Percentiles rank a stretch among this genome's conserved stretches.
Evolutionary conservation across 176 grass and related monocot species (phyloP).

Genomic region (Oryza coarctata): DNA sequence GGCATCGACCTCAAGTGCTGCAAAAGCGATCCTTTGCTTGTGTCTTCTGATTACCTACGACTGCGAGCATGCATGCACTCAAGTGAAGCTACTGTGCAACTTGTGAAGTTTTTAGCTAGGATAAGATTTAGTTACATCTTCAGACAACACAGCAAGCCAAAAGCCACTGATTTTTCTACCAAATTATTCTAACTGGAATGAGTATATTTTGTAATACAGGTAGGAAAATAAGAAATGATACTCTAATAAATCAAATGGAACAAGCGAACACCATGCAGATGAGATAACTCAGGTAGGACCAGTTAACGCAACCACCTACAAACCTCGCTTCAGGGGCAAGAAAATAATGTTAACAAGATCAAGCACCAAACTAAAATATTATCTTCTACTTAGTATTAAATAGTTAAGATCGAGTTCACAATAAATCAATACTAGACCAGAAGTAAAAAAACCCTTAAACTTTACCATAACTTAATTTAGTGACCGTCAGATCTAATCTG

Average conservation of each 20-base stretch:
- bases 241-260: background rate
- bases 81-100: background rate
- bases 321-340: conserved; percentile 47
- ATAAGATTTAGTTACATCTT: background rate
- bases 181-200: background rate
- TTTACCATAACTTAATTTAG: background rate
- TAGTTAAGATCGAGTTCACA: background rate
- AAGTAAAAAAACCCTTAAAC: background rate
- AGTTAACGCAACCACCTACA: conserved; percentile 7
- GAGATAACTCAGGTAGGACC: conserved; percentile 28
- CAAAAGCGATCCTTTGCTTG: conserved; percentile 23
- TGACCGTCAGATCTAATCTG: conserved; percentile 11
- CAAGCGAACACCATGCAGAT: conserved; percentile 3
- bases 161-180: background rate
- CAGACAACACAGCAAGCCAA: background rate
- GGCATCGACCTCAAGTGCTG: conserved; percentile 28
- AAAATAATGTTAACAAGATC: conserved; percentile 13
- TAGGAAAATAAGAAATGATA: conserved; percentile 5
- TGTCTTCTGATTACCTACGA: conserved; percentile 22
- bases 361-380: conserved; percentile 19
- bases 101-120: background rate
- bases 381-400: background rate
- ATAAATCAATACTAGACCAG: background rate
- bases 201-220: background rate
- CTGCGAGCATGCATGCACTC: conserved; percentile 33